These are phyloP conservation scores for Diaporthe sp. DNA, from an alignment of 2,329 filamentous ascomycete genomes.

Conservation along the genomic window DNA sequence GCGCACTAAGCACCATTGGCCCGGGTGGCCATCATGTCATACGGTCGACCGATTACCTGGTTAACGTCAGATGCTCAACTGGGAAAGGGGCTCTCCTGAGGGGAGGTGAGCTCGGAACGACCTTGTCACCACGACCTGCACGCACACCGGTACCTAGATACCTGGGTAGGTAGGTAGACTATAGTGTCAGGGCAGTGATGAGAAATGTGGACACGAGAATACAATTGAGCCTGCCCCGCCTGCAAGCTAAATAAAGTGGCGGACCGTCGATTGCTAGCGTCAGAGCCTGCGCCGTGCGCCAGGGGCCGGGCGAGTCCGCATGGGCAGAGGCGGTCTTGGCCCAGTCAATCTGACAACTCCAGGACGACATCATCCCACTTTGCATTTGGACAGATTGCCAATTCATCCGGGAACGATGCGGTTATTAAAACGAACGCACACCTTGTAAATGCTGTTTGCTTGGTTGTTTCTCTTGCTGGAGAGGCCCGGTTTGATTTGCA, in stretches of 20 bases:
- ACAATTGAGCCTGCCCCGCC: constrained; percentile 5
- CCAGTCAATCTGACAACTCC: constrained; percentile 31
- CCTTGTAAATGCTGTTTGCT: neutral
- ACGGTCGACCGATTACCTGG: neutral
- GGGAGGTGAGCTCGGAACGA: neutral
- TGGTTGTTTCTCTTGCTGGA: neutral
- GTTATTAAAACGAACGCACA: neutral
- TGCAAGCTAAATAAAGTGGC: constrained; percentile 25
- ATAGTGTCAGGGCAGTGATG: too few species aligned
- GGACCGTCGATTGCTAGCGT: constrained; percentile 25
- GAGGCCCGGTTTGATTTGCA: neutral
- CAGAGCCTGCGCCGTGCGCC: constrained; percentile 14
- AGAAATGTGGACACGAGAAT: neutral
- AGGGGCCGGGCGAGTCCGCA: constrained; percentile 30
- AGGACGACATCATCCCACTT: constrained; percentile 36
- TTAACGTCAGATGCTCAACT: too few species aligned
- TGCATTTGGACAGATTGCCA: constrained; percentile 35
- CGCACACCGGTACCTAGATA: neutral
- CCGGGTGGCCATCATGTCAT: neutral
- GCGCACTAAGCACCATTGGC: neutral
- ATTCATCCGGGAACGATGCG: constrained; percentile 14
- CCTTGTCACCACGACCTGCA: neutral
- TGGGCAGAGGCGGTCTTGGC: constrained; percentile 12
- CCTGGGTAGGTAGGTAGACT: too few species aligned
- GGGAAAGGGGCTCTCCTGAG: neutral